phyloP scores from a whole-genome alignment of 202 grass and related monocot genomes.

The Musa balbisiana region DNA sequence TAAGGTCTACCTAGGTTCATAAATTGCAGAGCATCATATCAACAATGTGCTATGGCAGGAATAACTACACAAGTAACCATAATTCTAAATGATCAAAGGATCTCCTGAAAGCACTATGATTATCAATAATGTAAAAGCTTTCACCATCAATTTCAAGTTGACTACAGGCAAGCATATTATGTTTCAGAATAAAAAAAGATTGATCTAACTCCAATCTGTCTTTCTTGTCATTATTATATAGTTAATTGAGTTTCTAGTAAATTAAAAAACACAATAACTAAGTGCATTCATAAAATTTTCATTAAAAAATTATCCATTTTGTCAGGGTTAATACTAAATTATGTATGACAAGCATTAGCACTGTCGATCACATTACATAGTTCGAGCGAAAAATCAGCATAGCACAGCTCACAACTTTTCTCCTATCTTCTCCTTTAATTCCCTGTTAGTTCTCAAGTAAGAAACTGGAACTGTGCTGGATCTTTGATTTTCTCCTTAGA shows the following conservation, averaged over 20 bases:
- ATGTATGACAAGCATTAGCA: not conserved
- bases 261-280: not conserved
- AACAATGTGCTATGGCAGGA: not conserved
- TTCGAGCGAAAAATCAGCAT: not conserved
- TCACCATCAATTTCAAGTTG: not conserved
- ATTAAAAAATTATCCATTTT: not conserved
- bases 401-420: not conserved
- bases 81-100: not conserved
- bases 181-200: not conserved
- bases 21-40: not conserved
- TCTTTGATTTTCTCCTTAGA: not conserved
- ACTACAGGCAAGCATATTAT: not conserved
- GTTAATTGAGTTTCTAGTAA: not conserved
- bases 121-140: not conserved
- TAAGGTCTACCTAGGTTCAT: not conserved
- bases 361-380: not conserved
- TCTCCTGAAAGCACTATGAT: not conserved
- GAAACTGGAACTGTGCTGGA: not conserved
- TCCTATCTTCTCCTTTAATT: not conserved
- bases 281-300: not conserved
- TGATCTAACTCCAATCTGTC: not conserved
- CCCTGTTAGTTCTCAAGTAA: not conserved
- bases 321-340: not conserved
- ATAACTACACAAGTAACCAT: not conserved
- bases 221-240: not conserved